phyloP scores from a whole-genome alignment of 495 filamentous ascomycete genomes.

The Podospora pseudocomata region DNA sequence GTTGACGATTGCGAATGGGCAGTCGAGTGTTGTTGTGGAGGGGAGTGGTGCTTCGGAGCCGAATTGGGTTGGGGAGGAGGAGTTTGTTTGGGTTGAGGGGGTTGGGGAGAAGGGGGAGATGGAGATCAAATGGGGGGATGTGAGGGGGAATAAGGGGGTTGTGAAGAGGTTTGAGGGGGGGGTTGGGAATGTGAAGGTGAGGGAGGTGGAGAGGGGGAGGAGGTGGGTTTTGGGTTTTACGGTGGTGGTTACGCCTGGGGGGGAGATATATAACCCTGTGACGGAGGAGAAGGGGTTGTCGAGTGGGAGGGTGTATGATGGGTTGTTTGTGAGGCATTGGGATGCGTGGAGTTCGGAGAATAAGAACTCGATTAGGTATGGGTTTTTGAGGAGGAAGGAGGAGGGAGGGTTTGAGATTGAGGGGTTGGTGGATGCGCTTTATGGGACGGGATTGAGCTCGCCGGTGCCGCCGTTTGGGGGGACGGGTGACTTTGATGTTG shows the following conservation, averaged over 20 bases:
- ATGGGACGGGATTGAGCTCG: slow-evolving; percentile 53
- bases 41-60: slow-evolving; percentile 63
- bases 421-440: slow-evolving; percentile 56
- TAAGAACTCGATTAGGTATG: slow-evolving; percentile 69
- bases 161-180: slow-evolving; percentile 60
- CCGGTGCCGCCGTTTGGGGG: slow-evolving; percentile 58
- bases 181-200: slow-evolving; percentile 72
- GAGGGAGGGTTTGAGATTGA: slow-evolving; percentile 41
- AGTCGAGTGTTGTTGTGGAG: slow-evolving; percentile 62
- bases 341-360: slow-evolving; percentile 67
- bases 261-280: slow-evolving; percentile 58
- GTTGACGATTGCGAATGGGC: slow-evolving; percentile 65
- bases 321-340: slow-evolving; percentile 75
- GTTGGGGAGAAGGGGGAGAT: slow-evolving; percentile 53
- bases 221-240: slow-evolving; percentile 61
- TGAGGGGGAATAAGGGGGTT: slow-evolving; percentile 54
- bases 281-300: slow-evolving; percentile 53
- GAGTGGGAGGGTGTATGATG: slow-evolving; percentile 62
- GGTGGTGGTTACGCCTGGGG: slow-evolving; percentile 57
- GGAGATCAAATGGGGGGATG: slow-evolving; percentile 60
- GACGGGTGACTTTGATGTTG: slow-evolving; percentile 55
- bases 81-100: slow-evolving; percentile 64
- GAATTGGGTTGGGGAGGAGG: slow-evolving; percentile 67
- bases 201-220: slow-evolving; percentile 50
- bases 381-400: slow-evolving; percentile 51